phyloP scores from a whole-genome alignment of 2,329 filamentous ascomycete species.

The Stachybotrys echinatus region DNA sequence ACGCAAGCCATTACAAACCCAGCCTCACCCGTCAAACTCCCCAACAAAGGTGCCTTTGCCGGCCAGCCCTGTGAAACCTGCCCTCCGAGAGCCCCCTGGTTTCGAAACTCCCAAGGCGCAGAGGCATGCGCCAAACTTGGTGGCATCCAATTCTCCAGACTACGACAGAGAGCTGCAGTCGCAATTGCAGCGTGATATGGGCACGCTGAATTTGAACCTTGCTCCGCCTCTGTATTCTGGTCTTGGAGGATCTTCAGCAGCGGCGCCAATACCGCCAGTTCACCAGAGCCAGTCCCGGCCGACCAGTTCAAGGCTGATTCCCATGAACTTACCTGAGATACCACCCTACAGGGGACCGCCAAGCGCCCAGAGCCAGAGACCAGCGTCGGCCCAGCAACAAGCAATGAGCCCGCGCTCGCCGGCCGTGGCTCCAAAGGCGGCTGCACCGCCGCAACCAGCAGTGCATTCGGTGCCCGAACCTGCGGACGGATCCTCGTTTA shows the following conservation, averaged over 20 bases:
- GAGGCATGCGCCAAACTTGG: constrained; percentile 41
- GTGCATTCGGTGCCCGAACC: constrained; percentile 20
- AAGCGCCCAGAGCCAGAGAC: constrained; percentile 19
- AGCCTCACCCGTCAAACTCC: constrained; percentile 30
- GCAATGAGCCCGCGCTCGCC: constrained; percentile 14
- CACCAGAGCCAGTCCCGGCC: constrained; percentile 28
- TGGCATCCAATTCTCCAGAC: constrained; percentile 47
- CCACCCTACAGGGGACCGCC: constrained; percentile 45
- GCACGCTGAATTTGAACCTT: constrained; percentile 44
- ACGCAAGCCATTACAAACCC: constrained; percentile 43
- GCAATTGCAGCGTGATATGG: constrained; percentile 60
- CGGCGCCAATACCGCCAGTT: constrained; percentile 25
- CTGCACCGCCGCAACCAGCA: constrained; percentile 16
- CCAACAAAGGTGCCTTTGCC: constrained; percentile 58
- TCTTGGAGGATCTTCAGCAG: constrained; percentile 4
- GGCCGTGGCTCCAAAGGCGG: constrained; percentile 6
- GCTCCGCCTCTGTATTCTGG: not conserved
- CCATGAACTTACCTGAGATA: constrained; percentile 47
- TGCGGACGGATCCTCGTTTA: constrained; percentile 42
- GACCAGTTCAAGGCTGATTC: constrained; percentile 30
- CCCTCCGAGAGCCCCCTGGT: constrained; percentile 17
- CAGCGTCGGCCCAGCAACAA: constrained; percentile 20
- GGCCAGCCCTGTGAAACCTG: constrained; percentile 27
- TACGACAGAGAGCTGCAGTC: constrained; percentile 57
- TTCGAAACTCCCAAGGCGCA: constrained; percentile 43